Evolutionary conservation across 2,329 filamentous ascomycete species (phyloP).

Genomic region (Alternaria metachromatica): DNA sequence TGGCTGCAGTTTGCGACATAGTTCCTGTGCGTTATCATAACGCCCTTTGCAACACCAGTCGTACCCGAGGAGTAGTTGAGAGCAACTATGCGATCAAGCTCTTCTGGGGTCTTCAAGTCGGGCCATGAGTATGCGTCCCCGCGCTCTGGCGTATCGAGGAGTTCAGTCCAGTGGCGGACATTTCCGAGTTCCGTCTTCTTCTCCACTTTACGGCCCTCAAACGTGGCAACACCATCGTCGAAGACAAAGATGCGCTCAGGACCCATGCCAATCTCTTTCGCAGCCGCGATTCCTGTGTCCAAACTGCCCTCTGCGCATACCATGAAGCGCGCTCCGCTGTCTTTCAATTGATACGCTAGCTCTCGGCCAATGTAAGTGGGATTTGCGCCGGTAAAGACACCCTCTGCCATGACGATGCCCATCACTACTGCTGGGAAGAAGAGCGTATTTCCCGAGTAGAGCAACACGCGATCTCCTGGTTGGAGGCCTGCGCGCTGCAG

Average conservation of each 20-base stretch:
- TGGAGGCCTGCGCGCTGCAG: constrained; percentile 68
- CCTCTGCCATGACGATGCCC: constrained; percentile 78
- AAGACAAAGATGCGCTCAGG: constrained; percentile 68
- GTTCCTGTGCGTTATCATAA: constrained; percentile 79
- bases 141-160: constrained; percentile 57
- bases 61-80: constrained; percentile 83
- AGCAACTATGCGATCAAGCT: constrained; percentile 63
- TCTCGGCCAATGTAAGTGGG: constrained; percentile 72
- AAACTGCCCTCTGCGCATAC: constrained; percentile 68
- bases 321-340: constrained; percentile 72
- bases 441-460: constrained; percentile 76
- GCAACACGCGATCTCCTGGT: constrained; percentile 70
- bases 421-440: constrained; percentile 75
- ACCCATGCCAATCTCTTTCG: constrained; percentile 63
- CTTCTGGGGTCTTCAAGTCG: constrained; percentile 59
- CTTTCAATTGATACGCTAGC: constrained; percentile 75
- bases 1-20: constrained; percentile 75
- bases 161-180: constrained; percentile 67
- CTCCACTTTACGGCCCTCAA: constrained; percentile 50
- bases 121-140: constrained; percentile 70
- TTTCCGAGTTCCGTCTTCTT: constrained; percentile 47
- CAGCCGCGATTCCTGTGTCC: constrained; percentile 70
- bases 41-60: constrained; percentile 84
- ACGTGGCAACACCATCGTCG: constrained; percentile 60
- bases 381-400: constrained; percentile 79